Conservation (phyloP, 495 filamentous ascomycete genomes). For the Talaromyces adpressus region DNA sequence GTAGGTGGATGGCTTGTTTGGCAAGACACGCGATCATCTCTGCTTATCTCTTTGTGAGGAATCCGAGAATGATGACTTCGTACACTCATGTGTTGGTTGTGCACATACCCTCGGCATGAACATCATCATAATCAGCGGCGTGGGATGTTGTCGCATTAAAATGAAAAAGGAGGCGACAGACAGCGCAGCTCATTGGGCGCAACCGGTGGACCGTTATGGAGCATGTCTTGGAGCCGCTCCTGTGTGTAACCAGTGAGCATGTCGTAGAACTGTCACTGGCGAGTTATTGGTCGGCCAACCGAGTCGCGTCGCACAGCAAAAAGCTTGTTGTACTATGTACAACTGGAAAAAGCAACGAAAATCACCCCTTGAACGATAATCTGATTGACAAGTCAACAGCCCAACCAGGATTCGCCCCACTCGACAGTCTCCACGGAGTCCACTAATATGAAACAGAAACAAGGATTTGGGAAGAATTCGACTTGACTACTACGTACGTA, state of each 20-base stretch:
- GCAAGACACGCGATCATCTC: too few species aligned
- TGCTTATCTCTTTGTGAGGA: too few species aligned
- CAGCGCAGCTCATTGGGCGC: neutral
- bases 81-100: too few species aligned
- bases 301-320: neutral
- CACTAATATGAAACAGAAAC: neutral
- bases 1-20: too few species aligned
- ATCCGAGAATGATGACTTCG: neutral
- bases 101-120: too few species aligned
- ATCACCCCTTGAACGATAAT: neutral
- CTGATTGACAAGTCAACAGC: neutral
- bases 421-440: neutral
- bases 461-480: too few species aligned
- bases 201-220: neutral
- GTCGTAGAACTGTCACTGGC: too few species aligned
- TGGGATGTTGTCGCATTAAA: too few species aligned
- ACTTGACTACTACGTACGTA: too few species aligned
- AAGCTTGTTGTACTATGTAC: neutral
- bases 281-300: too few species aligned
- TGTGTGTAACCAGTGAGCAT: neutral
- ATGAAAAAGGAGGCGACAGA: neutral
- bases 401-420: neutral
- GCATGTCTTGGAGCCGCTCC: neutral
- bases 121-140: neutral
- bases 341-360: neutral